Percentiles rank a stretch among this genome's conserved stretches.
Conservation (phyloP, 768 basidiomycete species). For the Strobilomyces confusus region DNA sequence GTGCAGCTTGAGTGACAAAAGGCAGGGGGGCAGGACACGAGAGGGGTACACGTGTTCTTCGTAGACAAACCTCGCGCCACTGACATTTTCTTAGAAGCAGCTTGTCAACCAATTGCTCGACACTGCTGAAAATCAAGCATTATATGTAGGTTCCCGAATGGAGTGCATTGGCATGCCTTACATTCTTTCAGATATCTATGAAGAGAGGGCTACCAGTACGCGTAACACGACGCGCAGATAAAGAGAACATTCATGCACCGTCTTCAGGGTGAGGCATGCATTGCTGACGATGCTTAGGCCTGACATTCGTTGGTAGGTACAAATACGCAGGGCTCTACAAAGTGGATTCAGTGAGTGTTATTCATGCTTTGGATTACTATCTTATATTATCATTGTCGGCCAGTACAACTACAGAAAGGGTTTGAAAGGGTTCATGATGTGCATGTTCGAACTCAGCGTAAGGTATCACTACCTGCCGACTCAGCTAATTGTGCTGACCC, state of each 20-base stretch:
- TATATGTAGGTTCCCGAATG: conserved; percentile 10
- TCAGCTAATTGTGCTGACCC: neutral
- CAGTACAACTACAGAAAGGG: conserved; percentile 1
- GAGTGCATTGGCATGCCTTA: neutral
- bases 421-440: conserved; percentile 21
- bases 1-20: neutral
- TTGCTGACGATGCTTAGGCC: neutral
- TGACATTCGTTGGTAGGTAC: conserved; percentile 16
- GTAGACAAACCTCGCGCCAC: neutral
- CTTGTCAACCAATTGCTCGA: conserved; percentile 20
- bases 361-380: neutral
- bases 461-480: neutral
- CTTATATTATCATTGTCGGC: conserved; percentile 9
- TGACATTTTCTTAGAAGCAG: conserved; percentile 20
- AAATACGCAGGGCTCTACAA: conserved; percentile 33
- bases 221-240: conserved; percentile 32
- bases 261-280: conserved; percentile 16
- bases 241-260: conserved; percentile 15
- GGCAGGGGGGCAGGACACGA: conserved; percentile 21
- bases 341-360: conserved; percentile 21
- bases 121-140: conserved; percentile 13
- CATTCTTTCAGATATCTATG: conserved; percentile 26
- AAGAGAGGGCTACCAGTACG: conserved; percentile 29
- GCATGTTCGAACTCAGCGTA: conserved; percentile 28
- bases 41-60: conserved; percentile 5